A percentile compares a stretch with the other conserved stretches of the same genome.
These are phyloP conservation scores for Fusarium oxysporum DNA, from an alignment of 2,329 filamentous ascomycete species.

Conservation along the genomic window DNA sequence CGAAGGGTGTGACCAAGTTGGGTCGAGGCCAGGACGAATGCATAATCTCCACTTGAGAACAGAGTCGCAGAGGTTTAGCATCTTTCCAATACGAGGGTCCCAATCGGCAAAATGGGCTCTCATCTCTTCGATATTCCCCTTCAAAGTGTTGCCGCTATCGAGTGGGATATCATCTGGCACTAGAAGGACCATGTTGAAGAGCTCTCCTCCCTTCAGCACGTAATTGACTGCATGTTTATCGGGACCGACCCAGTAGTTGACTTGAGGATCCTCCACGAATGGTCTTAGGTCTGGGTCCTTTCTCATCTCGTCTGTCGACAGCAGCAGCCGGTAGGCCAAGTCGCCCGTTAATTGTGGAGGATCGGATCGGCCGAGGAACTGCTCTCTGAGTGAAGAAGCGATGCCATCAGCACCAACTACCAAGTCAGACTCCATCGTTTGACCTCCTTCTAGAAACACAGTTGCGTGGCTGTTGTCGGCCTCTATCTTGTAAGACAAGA, in stretches of 20 bases:
- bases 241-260: constrained; percentile 67
- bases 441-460: background rate
- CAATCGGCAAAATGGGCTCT: constrained; percentile 64
- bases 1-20: constrained; percentile 66
- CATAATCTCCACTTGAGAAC: constrained; percentile 72
- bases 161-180: constrained; percentile 3
- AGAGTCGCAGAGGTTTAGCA: constrained; percentile 66
- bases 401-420: constrained; percentile 5
- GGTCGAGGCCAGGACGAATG: constrained; percentile 64
- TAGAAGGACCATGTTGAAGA: constrained; percentile 8
- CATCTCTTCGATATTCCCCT: constrained; percentile 55
- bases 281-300: constrained; percentile 57
- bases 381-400: constrained; percentile 2
- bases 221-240: constrained; percentile 63
- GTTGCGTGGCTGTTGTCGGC: background rate
- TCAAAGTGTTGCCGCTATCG: background rate
- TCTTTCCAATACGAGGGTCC: constrained; percentile 68
- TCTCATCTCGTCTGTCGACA: constrained; percentile 60
- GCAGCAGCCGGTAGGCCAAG: constrained; percentile 65
- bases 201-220: constrained; percentile 51
- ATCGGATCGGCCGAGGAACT: constrained; percentile 1
- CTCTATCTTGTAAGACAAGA: background rate
- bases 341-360: constrained; percentile 58
- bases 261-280: constrained; percentile 59
- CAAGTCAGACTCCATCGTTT: background rate